These are phyloP conservation scores for Alternaria infectoria DNA, from an alignment of 2,329 filamentous ascomycete genomes.

Conservation along the genomic window DNA sequence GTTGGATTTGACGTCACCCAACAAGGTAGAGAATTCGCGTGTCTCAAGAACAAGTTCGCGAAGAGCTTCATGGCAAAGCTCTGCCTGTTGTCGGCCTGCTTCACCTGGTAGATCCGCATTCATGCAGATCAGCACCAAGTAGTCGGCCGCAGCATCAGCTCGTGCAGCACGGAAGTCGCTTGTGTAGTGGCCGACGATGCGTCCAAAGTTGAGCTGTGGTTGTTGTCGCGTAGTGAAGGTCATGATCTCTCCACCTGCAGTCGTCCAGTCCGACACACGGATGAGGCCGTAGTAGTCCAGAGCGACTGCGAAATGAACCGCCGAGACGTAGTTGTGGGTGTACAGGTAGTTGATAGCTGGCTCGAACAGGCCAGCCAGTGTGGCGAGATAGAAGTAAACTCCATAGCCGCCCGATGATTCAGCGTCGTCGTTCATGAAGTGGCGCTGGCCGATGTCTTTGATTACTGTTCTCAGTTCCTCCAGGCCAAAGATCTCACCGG, in stretches of 20 bases:
- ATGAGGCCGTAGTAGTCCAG: conserved; percentile 72
- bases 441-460: conserved; percentile 84
- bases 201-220: conserved; percentile 91
- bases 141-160: conserved; percentile 89
- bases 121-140: conserved; percentile 87
- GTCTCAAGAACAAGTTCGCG: conserved; percentile 96
- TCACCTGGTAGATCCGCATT: conserved; percentile 82
- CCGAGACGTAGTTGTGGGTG: conserved; percentile 87
- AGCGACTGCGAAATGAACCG: conserved; percentile 91
- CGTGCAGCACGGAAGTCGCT: conserved; percentile 92
- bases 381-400: conserved; percentile 91
- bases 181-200: conserved; percentile 94
- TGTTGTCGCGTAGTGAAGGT: conserved; percentile 71
- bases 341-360: conserved; percentile 92
- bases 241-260: conserved; percentile 67
- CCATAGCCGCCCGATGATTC: conserved; percentile 82
- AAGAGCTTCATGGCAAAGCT: conserved; percentile 88
- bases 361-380: conserved; percentile 91
- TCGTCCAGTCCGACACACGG: conserved; percentile 81
- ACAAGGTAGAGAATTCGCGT: conserved; percentile 89
- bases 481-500: conserved; percentile 67
- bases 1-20: conserved; percentile 88
- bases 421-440: conserved; percentile 82
- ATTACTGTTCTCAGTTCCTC: conserved; percentile 79
- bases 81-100: conserved; percentile 76